Conservation (phyloP, 2,329 filamentous ascomycete genomes). For the Aureobasidium sp. region DNA sequence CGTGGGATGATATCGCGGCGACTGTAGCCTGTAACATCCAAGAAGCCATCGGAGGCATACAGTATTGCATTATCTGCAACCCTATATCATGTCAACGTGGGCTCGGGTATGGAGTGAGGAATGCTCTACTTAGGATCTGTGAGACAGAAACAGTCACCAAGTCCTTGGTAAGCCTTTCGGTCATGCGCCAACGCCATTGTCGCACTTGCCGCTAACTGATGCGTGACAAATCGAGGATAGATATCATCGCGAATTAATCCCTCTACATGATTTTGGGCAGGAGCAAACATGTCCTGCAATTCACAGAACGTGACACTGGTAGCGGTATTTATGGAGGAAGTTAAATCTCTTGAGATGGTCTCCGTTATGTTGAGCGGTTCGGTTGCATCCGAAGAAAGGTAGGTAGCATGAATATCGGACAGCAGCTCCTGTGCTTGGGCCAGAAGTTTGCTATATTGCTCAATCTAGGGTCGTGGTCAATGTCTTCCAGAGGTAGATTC, state of each 20-base stretch:
- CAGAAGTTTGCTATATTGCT: conserved; percentile 41
- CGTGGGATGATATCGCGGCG: conserved; percentile 43
- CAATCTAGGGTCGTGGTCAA: conserved; percentile 26
- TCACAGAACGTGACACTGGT: conserved; percentile 41
- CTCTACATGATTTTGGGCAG: conserved; percentile 41
- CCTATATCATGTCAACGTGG: conserved; percentile 12
- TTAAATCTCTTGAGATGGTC: conserved; percentile 37
- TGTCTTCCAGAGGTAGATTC: not conserved
- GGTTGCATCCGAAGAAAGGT: conserved; percentile 32
- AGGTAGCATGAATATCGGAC: conserved; percentile 40
- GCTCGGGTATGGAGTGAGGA: not conserved
- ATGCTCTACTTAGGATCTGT: conserved; percentile 40
- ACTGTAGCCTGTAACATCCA: conserved; percentile 45
- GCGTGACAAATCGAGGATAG: conserved; percentile 48
- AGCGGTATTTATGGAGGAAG: conserved; percentile 42
- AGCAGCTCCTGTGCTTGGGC: conserved; percentile 42
- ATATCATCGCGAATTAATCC: conserved; percentile 40
- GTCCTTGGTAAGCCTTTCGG: conserved; percentile 43
- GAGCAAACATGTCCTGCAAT: conserved; percentile 40
- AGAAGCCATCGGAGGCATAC: conserved; percentile 47
- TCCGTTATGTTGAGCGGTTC: conserved; percentile 39
- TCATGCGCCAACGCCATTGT: conserved; percentile 40
- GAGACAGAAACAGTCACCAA: conserved; percentile 54
- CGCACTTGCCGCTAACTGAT: conserved; percentile 44
- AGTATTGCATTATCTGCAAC: conserved; percentile 46